Evolutionary conservation across 2,329 filamentous ascomycete genomes (phyloP).

Genomic region (Camillea tinctor): DNA sequence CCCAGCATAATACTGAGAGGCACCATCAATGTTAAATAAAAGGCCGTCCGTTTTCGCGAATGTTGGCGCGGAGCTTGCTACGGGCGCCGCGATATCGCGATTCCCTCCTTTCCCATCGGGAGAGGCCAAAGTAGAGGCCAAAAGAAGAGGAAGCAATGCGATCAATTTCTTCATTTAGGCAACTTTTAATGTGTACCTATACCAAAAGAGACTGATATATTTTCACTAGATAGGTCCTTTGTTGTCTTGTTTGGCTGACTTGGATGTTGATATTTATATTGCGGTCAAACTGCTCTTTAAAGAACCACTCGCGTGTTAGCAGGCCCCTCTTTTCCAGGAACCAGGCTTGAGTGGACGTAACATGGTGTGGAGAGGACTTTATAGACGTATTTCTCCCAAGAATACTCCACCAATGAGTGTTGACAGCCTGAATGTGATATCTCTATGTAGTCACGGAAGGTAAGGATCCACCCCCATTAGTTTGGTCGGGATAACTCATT

Average conservation of each 20-base stretch:
- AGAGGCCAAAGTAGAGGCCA: background rate
- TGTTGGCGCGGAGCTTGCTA: slow-evolving; percentile 10
- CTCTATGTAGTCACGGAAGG: background rate
- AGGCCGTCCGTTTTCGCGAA: slow-evolving; percentile 28
- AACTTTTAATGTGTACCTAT: background rate
- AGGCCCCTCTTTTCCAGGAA: background rate
- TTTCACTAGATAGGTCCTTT: background rate
- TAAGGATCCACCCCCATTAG: background rate
- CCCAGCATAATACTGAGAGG: slow-evolving; percentile 46
- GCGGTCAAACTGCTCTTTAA: background rate
- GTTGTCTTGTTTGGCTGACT: background rate
- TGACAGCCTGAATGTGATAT: background rate
- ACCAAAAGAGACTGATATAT: background rate
- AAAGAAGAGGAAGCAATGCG: background rate
- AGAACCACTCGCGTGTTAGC: background rate
- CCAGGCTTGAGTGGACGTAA: background rate
- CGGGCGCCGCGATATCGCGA: background rate
- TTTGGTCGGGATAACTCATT: background rate
- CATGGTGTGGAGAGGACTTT: background rate
- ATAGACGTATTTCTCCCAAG: background rate
- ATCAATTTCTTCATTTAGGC: background rate
- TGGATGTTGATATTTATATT: background rate
- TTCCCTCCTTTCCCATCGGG: background rate
- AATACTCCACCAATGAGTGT: background rate
- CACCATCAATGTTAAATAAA: slow-evolving; percentile 42